These are phyloP conservation scores for Whalleya microplaca DNA, from an alignment of 2,329 filamentous ascomycete genomes.

Conservation along the genomic window DNA sequence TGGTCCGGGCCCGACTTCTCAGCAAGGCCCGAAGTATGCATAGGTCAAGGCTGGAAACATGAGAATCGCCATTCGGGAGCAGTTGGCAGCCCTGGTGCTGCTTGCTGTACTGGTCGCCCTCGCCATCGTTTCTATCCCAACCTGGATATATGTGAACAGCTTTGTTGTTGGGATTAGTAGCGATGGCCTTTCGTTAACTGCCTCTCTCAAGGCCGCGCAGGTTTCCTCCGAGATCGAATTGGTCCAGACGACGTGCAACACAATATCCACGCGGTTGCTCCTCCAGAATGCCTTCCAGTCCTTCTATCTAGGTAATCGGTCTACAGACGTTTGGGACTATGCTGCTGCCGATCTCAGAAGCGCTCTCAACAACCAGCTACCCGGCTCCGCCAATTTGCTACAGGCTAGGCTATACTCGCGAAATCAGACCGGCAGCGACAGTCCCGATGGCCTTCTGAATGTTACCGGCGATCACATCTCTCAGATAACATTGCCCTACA, in stretches of 20 bases:
- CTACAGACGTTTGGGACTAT: conserved; percentile 61
- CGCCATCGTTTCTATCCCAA: conserved; percentile 78
- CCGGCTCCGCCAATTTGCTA: conserved; percentile 57
- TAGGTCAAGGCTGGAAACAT: conserved; percentile 51
- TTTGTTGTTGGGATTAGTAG: conserved; percentile 58
- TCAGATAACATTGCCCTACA: conserved; percentile 65
- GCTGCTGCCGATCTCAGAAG: conserved; percentile 70
- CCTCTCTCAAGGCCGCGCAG: conserved; percentile 84
- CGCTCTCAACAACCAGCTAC: conserved; percentile 66
- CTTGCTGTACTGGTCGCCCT: conserved; percentile 74
- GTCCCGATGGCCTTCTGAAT: conserved; percentile 61
- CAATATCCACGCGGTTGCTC: conserved; percentile 69
- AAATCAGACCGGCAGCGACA: conserved; percentile 59
- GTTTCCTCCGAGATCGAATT: conserved; percentile 78
- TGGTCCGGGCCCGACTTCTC: conserved; percentile 10
- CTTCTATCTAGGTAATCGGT: conserved; percentile 61
- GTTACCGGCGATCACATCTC: conserved; percentile 57
- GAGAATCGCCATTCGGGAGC: conserved; percentile 86
- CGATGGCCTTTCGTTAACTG: conserved; percentile 73
- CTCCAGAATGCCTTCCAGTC: conserved; percentile 56
- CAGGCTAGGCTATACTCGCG: conserved; percentile 76
- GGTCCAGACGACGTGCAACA: conserved; percentile 73
- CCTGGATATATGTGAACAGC: conserved; percentile 62
- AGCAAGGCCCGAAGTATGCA: conserved; percentile 36
- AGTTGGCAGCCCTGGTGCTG: conserved; percentile 80